Base-by-base conservation (phyloP, 169 alveolate species). In the Besnoitia besnoiti region DNA sequence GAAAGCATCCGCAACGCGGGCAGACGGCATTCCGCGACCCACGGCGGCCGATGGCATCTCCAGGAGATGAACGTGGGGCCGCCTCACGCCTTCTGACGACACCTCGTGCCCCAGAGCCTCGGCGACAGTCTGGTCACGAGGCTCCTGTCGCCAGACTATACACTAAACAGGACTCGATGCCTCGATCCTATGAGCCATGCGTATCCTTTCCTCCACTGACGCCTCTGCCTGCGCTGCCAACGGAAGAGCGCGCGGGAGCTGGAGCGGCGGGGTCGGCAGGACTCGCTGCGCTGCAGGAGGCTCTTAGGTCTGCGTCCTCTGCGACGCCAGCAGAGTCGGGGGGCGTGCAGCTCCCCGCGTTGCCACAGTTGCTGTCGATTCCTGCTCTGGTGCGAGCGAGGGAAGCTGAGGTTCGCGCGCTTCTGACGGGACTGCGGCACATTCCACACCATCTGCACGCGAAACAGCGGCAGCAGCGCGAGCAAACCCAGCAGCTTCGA, bases 381-480 rank as follows among this genome's bases (percentile, higher is more conserved):
- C 90, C 90, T 21, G 90, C 90, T 27, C 75, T 84, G 39, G 76
- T 82, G 76, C 62, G 90, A 3, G 90, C 90, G 33, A 46, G 90
- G 75, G 90, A 82, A 40, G 33, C 39, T 27, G 90, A 82, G n/a
- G 37, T 82, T 1, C 76, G 90, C 47, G 40, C 44, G 35, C 75
- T 82, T 46, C 75, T 82, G 75, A 21, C 44, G 27, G 76, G 75
- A 19, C 59, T 82, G 46, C 62, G 40, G 75, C 27, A 50, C 27
- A 44, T 82, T 12, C 90, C 90, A 75, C 3, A 82, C 46, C 42
- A 39, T n/a, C 40, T 47, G 76, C 90, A 82, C 27, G 76, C 30
- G 76, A 27, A 82, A 42, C 62, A 49, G 47, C 90, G 27, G 33
- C 90, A 82, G 46, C 62, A 47, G 76, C 90, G 75, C 76, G 76